These are phyloP conservation scores for Cordyceps cicadae DNA, from an alignment of 2,329 filamentous ascomycete species.

Conservation along the genomic window DNA sequence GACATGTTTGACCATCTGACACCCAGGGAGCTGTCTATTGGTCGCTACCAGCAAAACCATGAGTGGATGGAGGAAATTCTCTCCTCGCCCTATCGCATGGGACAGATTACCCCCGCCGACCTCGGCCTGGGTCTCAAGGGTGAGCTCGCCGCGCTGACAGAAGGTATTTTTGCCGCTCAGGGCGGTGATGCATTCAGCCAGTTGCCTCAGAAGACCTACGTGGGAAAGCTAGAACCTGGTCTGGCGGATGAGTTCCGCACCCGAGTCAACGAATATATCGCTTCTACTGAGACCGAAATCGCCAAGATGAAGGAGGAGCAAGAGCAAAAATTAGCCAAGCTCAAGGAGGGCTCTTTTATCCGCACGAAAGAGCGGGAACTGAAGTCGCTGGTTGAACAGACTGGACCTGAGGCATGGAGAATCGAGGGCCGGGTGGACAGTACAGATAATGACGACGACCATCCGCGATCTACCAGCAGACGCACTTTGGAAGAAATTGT, in stretches of 20 bases:
- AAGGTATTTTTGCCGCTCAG: constrained; percentile 70
- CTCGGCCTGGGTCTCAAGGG: constrained; percentile 79
- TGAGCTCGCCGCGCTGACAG: constrained; percentile 71
- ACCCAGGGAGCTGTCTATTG: constrained; percentile 78
- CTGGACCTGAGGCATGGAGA: constrained; percentile 53
- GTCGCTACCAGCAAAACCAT: constrained; percentile 87
- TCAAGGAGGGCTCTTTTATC: constrained; percentile 62
- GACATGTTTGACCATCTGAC: constrained; percentile 87
- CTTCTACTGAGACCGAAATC: constrained; percentile 70
- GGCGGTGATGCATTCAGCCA: constrained; percentile 38
- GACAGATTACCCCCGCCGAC: constrained; percentile 78
- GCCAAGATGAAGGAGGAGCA: constrained; percentile 77
- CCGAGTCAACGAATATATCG: constrained; percentile 63
- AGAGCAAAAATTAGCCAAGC: constrained; percentile 62
- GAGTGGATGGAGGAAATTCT: constrained; percentile 99
- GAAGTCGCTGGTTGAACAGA: constrained; percentile 54
- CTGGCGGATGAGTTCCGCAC: constrained; percentile 78
- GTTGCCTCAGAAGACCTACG: constrained; percentile 49
- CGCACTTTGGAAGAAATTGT: constrained; percentile 65
- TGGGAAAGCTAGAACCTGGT: constrained; percentile 58
- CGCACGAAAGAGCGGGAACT: constrained; percentile 70
- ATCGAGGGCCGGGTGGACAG: constrained; percentile 50
- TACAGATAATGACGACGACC: constrained; percentile 37
- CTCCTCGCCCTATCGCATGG: constrained; percentile 78
- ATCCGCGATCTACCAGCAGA: constrained; percentile 33